Percentiles rank a stretch among this genome's conserved stretches.
These are phyloP conservation scores for Rhododendron mucronatum DNA, from an alignment of 148 eudicot species.

Conservation along the genomic window DNA sequence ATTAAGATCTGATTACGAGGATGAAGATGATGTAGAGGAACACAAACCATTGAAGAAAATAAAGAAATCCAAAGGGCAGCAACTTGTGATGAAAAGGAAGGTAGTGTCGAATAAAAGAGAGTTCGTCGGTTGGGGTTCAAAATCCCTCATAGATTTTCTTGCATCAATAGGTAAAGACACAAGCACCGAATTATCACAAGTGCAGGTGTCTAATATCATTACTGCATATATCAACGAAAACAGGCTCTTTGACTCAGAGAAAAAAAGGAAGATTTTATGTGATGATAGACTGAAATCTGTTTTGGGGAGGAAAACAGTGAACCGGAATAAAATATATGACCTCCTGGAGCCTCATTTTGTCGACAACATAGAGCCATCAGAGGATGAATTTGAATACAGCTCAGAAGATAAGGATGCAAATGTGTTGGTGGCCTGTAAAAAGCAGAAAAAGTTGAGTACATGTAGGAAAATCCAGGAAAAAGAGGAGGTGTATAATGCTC, in stretches of 20 bases:
- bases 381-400: constrained; percentile 49
- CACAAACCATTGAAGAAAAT: constrained; percentile 3
- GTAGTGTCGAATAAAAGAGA: constrained; percentile 16
- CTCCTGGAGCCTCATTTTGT: constrained; percentile 52
- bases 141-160: constrained; percentile 54
- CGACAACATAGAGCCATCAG: constrained; percentile 52
- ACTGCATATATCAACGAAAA: constrained; percentile 39
- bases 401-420: constrained; percentile 34
- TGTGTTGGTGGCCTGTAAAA: constrained; percentile 28
- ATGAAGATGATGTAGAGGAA: constrained; percentile 18
- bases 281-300: constrained; percentile 47
- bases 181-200: constrained; percentile 34
- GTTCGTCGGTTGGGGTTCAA: constrained; percentile 71
- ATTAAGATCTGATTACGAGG: constrained; percentile 24
- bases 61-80: constrained; percentile 26
- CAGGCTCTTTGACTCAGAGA: constrained; percentile 35
- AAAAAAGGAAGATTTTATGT: constrained; percentile 50
- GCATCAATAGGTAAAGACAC: constrained; percentile 46
- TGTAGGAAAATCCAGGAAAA: constrained; percentile 16
- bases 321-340: constrained; percentile 34
- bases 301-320: constrained; percentile 46
- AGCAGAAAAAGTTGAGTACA: constrained; percentile 34
- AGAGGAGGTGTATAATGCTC: constrained; percentile 17
- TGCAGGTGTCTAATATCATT: constrained; percentile 40
- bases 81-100: constrained; percentile 12